These are phyloP conservation scores for Tanozyma kutaoensis DNA, from an alignment of 805 yeast genomes.

Conservation along the genomic window DNA sequence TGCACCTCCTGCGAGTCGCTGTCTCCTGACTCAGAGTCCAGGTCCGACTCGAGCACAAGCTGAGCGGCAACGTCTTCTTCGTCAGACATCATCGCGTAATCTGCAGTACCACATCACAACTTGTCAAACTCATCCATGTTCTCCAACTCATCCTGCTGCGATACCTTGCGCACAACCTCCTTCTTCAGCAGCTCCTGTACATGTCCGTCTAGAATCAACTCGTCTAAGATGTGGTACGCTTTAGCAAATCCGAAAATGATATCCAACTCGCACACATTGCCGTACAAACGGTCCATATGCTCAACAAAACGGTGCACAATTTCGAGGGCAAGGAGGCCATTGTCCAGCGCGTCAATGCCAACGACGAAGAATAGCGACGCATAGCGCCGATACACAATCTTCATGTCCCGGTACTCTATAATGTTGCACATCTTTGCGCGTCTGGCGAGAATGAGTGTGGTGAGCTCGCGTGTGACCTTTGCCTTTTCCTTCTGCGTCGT, in stretches of 20 bases:
- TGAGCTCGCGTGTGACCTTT: slow-evolving; percentile 71
- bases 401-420: slow-evolving; percentile 71
- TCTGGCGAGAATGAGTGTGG: slow-evolving; percentile 74
- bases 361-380: slow-evolving; percentile 87
- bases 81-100: too few species aligned
- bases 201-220: slow-evolving; percentile 78
- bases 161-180: slow-evolving; percentile 65
- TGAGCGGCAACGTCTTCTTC: too few species aligned
- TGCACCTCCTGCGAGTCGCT: too few species aligned
- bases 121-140: slow-evolving; percentile 55
- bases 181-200: slow-evolving; percentile 71
- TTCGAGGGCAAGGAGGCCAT: slow-evolving; percentile 78
- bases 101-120: too few species aligned
- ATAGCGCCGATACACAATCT: slow-evolving; percentile 82
- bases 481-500: slow-evolving; percentile 75
- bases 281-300: slow-evolving; percentile 90
- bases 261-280: slow-evolving; percentile 93
- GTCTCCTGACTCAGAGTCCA: too few species aligned
- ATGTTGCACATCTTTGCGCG: slow-evolving; percentile 94
- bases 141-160: slow-evolving; percentile 81
- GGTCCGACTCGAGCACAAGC: too few species aligned
- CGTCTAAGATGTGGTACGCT: slow-evolving; percentile 88
- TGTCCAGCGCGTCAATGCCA: slow-evolving; percentile 73
- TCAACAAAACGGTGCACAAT: slow-evolving; percentile 88
- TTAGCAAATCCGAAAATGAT: slow-evolving; percentile 91